Conservation (phyloP, 2,329 filamentous ascomycete genomes). For the Ophiocordyceps australis region DNA sequence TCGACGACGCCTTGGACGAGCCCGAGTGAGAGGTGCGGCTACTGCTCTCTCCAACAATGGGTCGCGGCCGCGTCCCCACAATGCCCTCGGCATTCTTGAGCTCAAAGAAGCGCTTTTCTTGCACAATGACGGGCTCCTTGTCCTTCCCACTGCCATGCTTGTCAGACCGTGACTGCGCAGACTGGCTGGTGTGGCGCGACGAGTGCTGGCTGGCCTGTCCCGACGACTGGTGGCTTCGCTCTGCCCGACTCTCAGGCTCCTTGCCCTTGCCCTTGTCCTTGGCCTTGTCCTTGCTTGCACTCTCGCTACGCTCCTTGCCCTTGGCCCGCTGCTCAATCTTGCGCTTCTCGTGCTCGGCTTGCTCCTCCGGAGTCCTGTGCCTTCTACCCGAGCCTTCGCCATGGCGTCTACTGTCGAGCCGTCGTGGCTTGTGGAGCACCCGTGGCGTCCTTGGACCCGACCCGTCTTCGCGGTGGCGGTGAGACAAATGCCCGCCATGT, state of each 20-base stretch:
- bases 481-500: constrained; percentile 9
- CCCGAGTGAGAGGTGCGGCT: not conserved
- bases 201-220: constrained; percentile 12
- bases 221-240: constrained; percentile 9
- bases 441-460: constrained; percentile 14
- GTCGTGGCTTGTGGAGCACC: constrained; percentile 20
- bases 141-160: constrained; percentile 8
- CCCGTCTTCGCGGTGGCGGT: constrained; percentile 19
- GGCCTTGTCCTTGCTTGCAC: constrained; percentile 4
- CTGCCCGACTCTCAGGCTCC: constrained; percentile 13
- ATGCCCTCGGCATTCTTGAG: constrained; percentile 18
- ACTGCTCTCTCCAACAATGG: constrained; percentile 6
- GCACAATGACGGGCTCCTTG: constrained; percentile 5
- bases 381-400: constrained; percentile 15
- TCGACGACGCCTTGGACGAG: constrained; percentile 6
- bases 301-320: constrained; percentile 9
- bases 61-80: constrained; percentile 8
- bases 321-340: constrained; percentile 24
- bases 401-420: constrained; percentile 27
- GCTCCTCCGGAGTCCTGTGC: constrained; percentile 14
- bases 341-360: constrained; percentile 16
- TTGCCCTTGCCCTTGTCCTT: constrained; percentile 15
- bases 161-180: constrained; percentile 14
- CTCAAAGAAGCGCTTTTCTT: constrained; percentile 22
- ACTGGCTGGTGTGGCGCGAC: constrained; percentile 22